A percentile compares a stretch with the other conserved stretches of the same genome.
These are phyloP conservation scores for Phytophthora capsici DNA, from an alignment of 352 stramenopile genomes.

Conservation along the genomic window DNA sequence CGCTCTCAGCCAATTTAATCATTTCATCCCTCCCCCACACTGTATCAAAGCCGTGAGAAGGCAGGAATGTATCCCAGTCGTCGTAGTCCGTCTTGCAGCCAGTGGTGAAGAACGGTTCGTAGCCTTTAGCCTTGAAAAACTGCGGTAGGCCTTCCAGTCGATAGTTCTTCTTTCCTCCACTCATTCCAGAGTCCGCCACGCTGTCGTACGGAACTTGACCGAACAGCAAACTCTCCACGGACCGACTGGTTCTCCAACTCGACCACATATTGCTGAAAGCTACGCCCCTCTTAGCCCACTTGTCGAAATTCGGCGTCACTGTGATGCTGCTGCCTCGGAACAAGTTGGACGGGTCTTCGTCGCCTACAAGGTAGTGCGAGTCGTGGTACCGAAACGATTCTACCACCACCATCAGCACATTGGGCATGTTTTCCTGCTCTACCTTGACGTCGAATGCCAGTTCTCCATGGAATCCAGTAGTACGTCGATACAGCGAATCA, in stretches of 20 bases:
- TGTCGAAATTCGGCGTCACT: conserved; percentile 57
- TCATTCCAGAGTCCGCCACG: conserved; percentile 43
- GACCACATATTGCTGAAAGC: conserved; percentile 69
- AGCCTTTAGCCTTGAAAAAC: conserved; percentile 57
- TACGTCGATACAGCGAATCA: conserved; percentile 49
- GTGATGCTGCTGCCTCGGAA: conserved; percentile 38
- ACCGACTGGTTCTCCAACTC: conserved; percentile 63
- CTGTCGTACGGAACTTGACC: conserved; percentile 56
- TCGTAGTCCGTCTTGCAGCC: conserved; percentile 56
- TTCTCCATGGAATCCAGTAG: conserved; percentile 49
- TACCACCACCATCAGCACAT: conserved; percentile 56
- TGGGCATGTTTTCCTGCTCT: conserved; percentile 40
- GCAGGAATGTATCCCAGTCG: conserved; percentile 55
- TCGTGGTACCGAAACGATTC: conserved; percentile 66
- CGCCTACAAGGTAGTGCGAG: conserved; percentile 54
- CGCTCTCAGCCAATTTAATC: conserved; percentile 39
- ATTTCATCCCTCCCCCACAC: conserved; percentile 51
- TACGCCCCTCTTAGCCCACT: conserved; percentile 52
- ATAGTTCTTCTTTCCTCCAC: conserved; percentile 29
- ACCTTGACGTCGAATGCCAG: conserved; percentile 54
- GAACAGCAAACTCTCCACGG: conserved; percentile 61
- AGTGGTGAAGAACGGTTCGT: conserved; percentile 58
- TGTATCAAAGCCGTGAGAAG: conserved; percentile 55
- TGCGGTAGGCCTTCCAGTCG: conserved; percentile 52
- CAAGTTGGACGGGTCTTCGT: conserved; percentile 48